Base-by-base conservation (phyloP, 2,329 filamentous ascomycete species). In the Scleromitrula shiraiana region DNA sequence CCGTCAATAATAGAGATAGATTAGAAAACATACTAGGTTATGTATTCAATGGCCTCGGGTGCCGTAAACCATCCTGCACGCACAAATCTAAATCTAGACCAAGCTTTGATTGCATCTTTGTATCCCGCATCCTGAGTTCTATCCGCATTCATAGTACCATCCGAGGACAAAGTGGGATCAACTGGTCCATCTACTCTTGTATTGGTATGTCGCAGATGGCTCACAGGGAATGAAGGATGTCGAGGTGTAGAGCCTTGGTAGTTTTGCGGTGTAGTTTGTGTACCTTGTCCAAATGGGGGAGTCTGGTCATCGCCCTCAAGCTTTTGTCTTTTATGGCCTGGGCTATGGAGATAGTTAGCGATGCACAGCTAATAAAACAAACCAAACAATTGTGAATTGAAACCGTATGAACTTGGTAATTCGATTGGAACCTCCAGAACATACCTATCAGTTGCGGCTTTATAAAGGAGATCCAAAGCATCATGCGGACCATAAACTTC, bases 41-140 rank as follows among this genome's bases (percentile, higher is more conserved):
- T 87, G 62, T 97, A 97, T 36, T 84, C 82, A 65, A 97, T 90
- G 19, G 88, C 91, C 67, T 98, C 93, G 56, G 86, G 82, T 0
- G 91, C 86, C 0, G 89, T 95, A 65, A 98, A 93, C 91, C 91
- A 97, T 8, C 93, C 93, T 7, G 89, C 89, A 46, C 89, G 82
- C n/a, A 97, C 91, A 63, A 97, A 97, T 36, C 90, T 83, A 64
- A 96, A 90, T 54, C 88, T 76, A 2, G 83, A 81, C 93, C 93
- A 98, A n/a, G 88, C 85, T 59, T 80, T 82, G 51, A 95, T 69
- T 0, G 90, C 90, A 50, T 85, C 79, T 35, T 76, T 69, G 57
- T 82, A 82, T 42, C 80, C 74, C 24, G 74, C 70, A 53, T 79
- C 72, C 41, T 68, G 56, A 53, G 71, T 54, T 30, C 50, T 46